Conservation (phyloP, 371 early-diverging fungal species). For the Mortierella sp. region DNA sequence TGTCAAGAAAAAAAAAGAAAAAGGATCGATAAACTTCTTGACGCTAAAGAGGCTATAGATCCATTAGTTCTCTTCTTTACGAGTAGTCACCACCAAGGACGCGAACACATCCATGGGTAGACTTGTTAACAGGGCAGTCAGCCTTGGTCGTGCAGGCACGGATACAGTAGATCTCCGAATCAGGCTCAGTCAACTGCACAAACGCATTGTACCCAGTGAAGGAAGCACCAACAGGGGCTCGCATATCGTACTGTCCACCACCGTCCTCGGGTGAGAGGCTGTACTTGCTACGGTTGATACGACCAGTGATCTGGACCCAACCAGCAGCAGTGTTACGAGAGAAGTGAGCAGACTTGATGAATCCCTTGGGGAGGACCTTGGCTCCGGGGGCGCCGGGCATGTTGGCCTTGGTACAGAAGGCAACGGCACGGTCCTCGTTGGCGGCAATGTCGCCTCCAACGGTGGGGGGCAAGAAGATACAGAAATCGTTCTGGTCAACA, state of each 20-base stretch:
- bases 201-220: constrained; percentile 68
- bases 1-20: background rate
- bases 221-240: constrained; percentile 63
- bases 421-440: constrained; percentile 64
- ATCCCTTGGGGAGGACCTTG: constrained; percentile 60
- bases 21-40: background rate
- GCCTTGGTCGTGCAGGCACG: constrained; percentile 68
- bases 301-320: constrained; percentile 71
- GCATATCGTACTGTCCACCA: constrained; percentile 70
- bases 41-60: background rate
- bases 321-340: constrained; percentile 44
- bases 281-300: constrained; percentile 66
- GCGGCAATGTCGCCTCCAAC: constrained; percentile 60
- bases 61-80: background rate
- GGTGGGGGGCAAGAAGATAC: constrained; percentile 69
- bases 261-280: constrained; percentile 62
- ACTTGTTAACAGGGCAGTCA: constrained; percentile 52
- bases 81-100: constrained; percentile 44
- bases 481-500: constrained; percentile 62
- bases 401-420: constrained; percentile 66
- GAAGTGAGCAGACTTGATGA: constrained; percentile 67
- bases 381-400: constrained; percentile 57
- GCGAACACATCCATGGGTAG: constrained; percentile 39
- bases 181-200: constrained; percentile 70
- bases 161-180: constrained; percentile 65